Conservation (phyloP, 2,329 filamentous ascomycete species). For the Cordyceps cateniannulata region DNA sequence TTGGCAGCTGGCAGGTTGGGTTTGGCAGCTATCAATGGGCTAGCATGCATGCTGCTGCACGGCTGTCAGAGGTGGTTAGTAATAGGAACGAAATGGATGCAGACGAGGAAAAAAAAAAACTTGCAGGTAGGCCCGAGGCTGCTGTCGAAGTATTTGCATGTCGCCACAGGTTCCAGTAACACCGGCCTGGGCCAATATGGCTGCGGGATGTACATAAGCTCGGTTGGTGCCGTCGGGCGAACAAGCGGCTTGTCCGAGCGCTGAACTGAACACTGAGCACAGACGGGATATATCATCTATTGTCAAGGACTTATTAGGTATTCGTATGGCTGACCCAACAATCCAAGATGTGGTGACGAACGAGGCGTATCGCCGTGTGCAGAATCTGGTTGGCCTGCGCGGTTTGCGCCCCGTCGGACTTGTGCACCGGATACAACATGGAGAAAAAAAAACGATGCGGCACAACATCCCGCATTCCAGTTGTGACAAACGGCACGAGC, state of each 20-base stretch:
- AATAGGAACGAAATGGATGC: not conserved
- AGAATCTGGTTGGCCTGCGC: not conserved
- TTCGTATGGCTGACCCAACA: not conserved
- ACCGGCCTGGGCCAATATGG: not conserved
- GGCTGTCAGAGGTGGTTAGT: not conserved
- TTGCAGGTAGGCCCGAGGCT: not conserved
- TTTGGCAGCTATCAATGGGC: not conserved
- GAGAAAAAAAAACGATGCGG: not conserved
- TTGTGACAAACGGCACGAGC: not conserved
- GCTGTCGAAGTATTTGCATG: not conserved
- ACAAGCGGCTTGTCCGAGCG: conserved; percentile 1
- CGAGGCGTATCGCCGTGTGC: not conserved
- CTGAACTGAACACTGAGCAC: conserved; percentile 1
- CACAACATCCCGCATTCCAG: not conserved
- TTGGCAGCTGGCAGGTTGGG: not conserved
- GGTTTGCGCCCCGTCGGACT: not conserved
- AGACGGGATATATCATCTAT: not conserved
- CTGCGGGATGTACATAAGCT: not conserved
- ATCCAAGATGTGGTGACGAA: conserved; percentile 6
- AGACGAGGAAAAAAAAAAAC: not conserved
- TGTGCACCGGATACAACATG: not conserved
- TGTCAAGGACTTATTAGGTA: not conserved
- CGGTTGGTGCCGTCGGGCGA: not conserved
- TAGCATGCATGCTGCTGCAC: too few species aligned
- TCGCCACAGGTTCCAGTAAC: not conserved